Evolutionary conservation across 176 grass and related monocot species (phyloP).

Genomic region (Phyllostachys edulis): DNA sequence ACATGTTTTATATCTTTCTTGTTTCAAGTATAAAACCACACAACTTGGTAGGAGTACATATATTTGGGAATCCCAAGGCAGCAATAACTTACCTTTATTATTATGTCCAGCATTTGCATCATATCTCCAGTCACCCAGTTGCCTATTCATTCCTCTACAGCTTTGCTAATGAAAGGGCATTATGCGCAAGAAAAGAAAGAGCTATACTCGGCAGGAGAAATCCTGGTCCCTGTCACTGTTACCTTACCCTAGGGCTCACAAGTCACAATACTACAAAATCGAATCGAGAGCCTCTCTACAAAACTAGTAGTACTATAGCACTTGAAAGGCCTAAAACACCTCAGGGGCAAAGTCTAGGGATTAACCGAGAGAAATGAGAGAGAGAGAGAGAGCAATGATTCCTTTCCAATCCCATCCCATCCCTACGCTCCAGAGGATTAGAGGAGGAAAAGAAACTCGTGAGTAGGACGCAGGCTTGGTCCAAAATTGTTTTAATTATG

Average conservation of each 20-base stretch:
- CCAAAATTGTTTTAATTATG: no score
- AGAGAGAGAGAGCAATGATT: not conserved
- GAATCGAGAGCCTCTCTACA: not conserved
- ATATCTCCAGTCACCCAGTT: not conserved
- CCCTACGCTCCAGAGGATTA: not conserved
- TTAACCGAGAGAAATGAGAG: not conserved
- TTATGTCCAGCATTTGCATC: not conserved
- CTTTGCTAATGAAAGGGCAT: not conserved
- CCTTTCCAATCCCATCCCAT: constrained; percentile 33
- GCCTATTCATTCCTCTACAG: not conserved
- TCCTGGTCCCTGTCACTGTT: constrained; percentile 12
- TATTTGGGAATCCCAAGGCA: not conserved
- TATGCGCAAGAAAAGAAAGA: not conserved
- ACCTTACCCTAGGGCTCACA: constrained; percentile 33
- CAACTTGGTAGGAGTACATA: no score
- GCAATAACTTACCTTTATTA: not conserved
- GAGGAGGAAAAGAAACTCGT: no score
- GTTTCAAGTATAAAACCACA: no score
- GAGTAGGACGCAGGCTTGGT: no score
- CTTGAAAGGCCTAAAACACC: no score
- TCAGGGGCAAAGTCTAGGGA: not conserved
- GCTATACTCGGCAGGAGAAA: not conserved
- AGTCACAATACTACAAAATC: constrained; percentile 24
- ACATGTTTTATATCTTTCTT: no score
- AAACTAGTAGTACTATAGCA: no score